Evolutionary conservation across 2,329 filamentous ascomycete species (phyloP), one percentile per base, ranked within the genome.

Genomic region (Pleurostoma richardsiae): DNA sequence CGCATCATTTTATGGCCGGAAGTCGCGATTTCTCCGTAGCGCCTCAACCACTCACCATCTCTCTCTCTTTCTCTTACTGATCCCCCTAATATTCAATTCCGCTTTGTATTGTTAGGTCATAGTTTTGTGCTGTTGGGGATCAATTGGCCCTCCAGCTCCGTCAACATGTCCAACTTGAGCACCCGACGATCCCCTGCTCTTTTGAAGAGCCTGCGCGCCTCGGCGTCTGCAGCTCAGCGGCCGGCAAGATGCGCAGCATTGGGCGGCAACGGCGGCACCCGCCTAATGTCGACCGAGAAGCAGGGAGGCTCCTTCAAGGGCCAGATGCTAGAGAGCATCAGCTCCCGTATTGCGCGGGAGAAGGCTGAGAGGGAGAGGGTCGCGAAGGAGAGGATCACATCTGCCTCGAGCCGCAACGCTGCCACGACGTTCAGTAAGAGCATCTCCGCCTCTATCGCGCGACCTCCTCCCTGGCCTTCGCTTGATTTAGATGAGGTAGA

Each of bases 321-420:
- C 28, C 77, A 80, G 59, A 68, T 81, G 59, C 72, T 77, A 38
- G 69, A 76, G 58, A 77, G 74, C 51, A 75, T 78, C 44, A 66
- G 66, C 46, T 62, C 68, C 43, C 73, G 77, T 36, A 67, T 79
- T 40, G 64, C 66, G 45, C 67, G 72, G 38, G 75, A 81, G 54
- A 68, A 67, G 51, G 61, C 62, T 11, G 74, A 78, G 52, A 68
- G 70, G 40, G 68, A 68, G 52, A 67, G 67, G 49, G 67, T 71
- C 54, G 69, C 70, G 5, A 56, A 56, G 41, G 56, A 69, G 54
- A 63, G 69, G 51, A 59, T 67, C 46, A 64, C 69, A 50, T 61
- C 58, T 5, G 63, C 57, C 31, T 60, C 59, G 43, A 59, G 67
- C 40, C 68, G 69, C 52, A 71, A 70, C 52, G 63, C 69, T 52